These are phyloP conservation scores for Vanderwaltozyma polyspora DNA, from an alignment of 805 yeast species.

Conservation along the genomic window DNA sequence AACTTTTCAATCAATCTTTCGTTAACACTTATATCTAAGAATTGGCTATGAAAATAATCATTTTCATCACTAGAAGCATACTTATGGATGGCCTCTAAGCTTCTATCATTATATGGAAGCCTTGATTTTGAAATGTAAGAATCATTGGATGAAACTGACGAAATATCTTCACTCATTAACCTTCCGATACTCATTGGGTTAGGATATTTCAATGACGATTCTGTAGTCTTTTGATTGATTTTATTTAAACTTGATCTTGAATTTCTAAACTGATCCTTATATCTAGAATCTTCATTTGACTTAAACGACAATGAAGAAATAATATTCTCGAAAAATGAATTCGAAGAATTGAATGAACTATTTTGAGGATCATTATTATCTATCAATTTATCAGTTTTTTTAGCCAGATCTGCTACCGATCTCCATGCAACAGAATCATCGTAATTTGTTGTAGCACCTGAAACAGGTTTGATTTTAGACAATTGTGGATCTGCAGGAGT, in stretches of 20 bases:
- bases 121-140: too few relatives aligned
- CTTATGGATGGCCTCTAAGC: conserved; percentile 13
- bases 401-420: conserved; percentile 13
- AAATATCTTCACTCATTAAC: too few relatives aligned
- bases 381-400: not conserved
- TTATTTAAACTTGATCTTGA: not conserved
- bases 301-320: conserved; percentile 13
- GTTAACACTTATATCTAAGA: conserved; percentile 51
- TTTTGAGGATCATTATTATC: not conserved
- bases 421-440: conserved; percentile 10
- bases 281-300: too few relatives aligned
- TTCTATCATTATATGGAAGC: not conserved
- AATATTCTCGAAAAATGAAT: conserved; percentile 16
- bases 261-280: too few relatives aligned
- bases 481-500: conserved; percentile 23
- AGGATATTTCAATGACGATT: not conserved
- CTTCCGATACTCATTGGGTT: too few relatives aligned
- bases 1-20: conserved; percentile 78
- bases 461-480: conserved; percentile 15
- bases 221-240: not conserved
- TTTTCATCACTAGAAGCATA: conserved; percentile 54
- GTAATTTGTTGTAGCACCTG: conserved; percentile 7
- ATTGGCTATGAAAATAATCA: conserved; percentile 64
- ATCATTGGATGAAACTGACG: too few relatives aligned
- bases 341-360: not conserved